Evolutionary conservation across 129 eudicot species (phyloP).

Genomic region (Scalesia atractyloides): DNA sequence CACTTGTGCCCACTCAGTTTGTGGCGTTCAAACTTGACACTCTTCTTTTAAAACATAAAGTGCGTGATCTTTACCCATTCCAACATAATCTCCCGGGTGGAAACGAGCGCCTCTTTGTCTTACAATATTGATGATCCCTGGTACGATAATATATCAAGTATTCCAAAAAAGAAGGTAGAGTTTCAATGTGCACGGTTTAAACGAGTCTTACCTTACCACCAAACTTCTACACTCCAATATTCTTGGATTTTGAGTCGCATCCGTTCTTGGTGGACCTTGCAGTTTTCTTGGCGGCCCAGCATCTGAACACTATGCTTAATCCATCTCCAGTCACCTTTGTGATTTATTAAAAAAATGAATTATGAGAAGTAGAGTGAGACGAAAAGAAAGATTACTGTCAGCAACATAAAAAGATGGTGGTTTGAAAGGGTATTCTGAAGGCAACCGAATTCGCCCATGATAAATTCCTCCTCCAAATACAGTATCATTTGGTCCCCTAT

Average conservation of each 20-base stretch:
- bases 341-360: too few relatives aligned
- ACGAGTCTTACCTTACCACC: constrained; percentile 84
- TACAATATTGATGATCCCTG: constrained; percentile 90
- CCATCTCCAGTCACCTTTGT: too few relatives aligned
- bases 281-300: constrained; percentile 37
- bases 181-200: too few relatives aligned
- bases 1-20: constrained; percentile 87
- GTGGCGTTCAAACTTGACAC: constrained; percentile 79
- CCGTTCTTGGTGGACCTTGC: constrained; percentile 97
- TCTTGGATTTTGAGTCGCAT: constrained; percentile 83
- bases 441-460: too few relatives aligned
- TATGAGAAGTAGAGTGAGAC: too few relatives aligned
- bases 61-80: constrained; percentile 90
- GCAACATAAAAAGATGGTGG: too few relatives aligned
- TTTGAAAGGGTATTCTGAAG: too few relatives aligned
- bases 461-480: too few relatives aligned
- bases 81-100: constrained; percentile 94
- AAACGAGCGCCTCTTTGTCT: constrained; percentile 93
- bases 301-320: too few relatives aligned
- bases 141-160: constrained; percentile 28
- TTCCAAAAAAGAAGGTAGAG: too few relatives aligned
- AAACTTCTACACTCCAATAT: constrained; percentile 90
- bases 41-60: constrained; percentile 91
- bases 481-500: too few relatives aligned
- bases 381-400: too few relatives aligned